Evolutionary conservation across 1,284 basidiomycete species (phyloP), one percentile per base, ranked within the genome.

Genomic region (Tremellales sp.): DNA sequence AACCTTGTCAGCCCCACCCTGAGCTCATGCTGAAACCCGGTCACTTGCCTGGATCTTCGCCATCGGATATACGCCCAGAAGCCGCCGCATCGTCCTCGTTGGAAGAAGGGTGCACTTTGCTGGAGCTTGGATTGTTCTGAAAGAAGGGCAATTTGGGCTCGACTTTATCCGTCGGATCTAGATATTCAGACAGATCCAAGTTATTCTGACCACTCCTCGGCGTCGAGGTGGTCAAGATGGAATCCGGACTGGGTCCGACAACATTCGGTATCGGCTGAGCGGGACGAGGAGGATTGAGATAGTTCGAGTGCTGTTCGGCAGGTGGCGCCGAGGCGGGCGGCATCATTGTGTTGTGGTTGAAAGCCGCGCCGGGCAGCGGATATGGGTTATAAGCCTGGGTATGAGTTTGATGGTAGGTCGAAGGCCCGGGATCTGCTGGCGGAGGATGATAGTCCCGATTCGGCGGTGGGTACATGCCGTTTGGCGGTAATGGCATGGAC

Each of bases 131-230:
- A 21, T 54, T 49, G 17, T 54, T 57, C 22, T 53, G 45, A 41
- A 58, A 62, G 52, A 57, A 62, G 15, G 61, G 61, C 4, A 49
- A 53, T 25, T 49, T 49, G 8, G 54, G 49, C 13, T 26, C 40
- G 19, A 39, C 31, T 4, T 46, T 37, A 42, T 62, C 61, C 0
- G 44, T 46, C 1, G 61, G 61, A 54, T 62, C 61, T 4, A 62
- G 50, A 40, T 58, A 57, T 45, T 60, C 61, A 10, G 61, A 57
- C 45, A 62, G 48, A 49, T 56, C 56, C 31, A 62, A 46, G 43
- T 57, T 56, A 15, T 52, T 44, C 23, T 52, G 46, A 2, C 33
- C 24, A 8, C 37, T 45, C 8, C 23, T 45, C 0, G 40, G 43
- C 23, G 49, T 33, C 22, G 46, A 40, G n/a, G 27, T 21, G 6